These are phyloP conservation scores for Trichoderma sp. DNA, from an alignment of 2,329 filamentous ascomycete genomes.

Conservation along the genomic window DNA sequence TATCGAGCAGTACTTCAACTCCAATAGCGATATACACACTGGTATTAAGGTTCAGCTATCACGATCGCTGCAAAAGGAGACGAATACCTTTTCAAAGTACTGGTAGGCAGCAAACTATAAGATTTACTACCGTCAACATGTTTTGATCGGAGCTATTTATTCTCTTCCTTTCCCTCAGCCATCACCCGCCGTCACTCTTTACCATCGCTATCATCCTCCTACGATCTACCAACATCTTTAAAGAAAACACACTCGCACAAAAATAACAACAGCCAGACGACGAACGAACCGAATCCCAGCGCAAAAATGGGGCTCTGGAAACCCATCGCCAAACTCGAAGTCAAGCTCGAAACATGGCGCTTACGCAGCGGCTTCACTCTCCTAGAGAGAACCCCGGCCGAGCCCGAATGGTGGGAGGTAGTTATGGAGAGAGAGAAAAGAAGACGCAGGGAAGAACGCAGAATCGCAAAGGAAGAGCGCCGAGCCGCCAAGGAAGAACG, in stretches of 20 bases:
- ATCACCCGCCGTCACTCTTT: not conserved
- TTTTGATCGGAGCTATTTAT: not conserved
- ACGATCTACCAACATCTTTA: not conserved
- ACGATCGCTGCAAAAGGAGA: not conserved
- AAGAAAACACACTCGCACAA: not conserved
- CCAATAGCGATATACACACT: not conserved
- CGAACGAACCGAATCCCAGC: not conserved
- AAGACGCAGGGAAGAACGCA: not conserved
- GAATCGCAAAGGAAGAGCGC: not conserved
- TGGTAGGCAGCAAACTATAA: not conserved
- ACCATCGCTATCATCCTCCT: not conserved
- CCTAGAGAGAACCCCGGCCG: not conserved
- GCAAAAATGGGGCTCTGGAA: not conserved
- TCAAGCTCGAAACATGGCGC: not conserved
- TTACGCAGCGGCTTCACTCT: not conserved
- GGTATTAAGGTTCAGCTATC: not conserved
- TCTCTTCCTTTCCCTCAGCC: not conserved
- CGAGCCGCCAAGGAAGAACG: not conserved
- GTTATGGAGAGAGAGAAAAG: not conserved
- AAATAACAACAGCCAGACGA: not conserved
- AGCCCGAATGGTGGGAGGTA: not conserved
- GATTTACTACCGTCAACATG: not conserved
- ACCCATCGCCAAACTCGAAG: not conserved
- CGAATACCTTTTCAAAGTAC: not conserved
- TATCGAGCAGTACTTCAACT: not conserved